phyloP scores from a whole-genome alignment of 805 yeast genomes.

The Torulaspora microellipsoides region DNA sequence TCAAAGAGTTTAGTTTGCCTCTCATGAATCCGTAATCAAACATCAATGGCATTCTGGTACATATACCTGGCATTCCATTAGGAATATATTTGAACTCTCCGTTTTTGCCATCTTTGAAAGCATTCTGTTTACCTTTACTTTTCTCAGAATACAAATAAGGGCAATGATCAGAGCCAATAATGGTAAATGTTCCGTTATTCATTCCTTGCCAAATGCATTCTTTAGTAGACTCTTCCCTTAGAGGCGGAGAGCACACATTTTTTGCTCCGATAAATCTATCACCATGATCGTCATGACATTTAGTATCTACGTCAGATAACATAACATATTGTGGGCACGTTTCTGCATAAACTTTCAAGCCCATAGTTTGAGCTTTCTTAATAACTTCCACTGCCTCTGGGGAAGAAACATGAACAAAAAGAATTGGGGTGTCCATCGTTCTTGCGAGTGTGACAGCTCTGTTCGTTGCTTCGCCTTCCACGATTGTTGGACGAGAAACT shows the following conservation, averaged over 20 bases:
- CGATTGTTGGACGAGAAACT: conserved; percentile 41
- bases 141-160: conserved; percentile 40
- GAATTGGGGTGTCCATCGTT: conserved; percentile 42
- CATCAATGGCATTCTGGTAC: conserved; percentile 43
- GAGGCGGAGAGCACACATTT: conserved; percentile 48
- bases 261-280: conserved; percentile 46
- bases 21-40: conserved; percentile 43
- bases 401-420: conserved; percentile 47
- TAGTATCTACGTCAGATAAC: conserved; percentile 38
- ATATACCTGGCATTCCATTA: conserved; percentile 48
- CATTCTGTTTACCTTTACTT: conserved; percentile 41
- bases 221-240: conserved; percentile 35
- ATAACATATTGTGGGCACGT: conserved; percentile 49
- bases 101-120: conserved; percentile 34
- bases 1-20: conserved; percentile 38
- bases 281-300: conserved; percentile 22
- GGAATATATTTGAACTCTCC: conserved; percentile 44
- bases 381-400: conserved; percentile 40
- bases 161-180: conserved; percentile 45
- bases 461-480: conserved; percentile 48
- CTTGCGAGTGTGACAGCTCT: conserved; percentile 43
- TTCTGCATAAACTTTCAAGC: conserved; percentile 44
- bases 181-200: conserved; percentile 45
- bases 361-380: conserved; percentile 39
- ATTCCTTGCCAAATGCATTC: conserved; percentile 44